These are phyloP conservation scores for Sungouiella blattae DNA, from an alignment of 805 yeast species.

Conservation along the genomic window DNA sequence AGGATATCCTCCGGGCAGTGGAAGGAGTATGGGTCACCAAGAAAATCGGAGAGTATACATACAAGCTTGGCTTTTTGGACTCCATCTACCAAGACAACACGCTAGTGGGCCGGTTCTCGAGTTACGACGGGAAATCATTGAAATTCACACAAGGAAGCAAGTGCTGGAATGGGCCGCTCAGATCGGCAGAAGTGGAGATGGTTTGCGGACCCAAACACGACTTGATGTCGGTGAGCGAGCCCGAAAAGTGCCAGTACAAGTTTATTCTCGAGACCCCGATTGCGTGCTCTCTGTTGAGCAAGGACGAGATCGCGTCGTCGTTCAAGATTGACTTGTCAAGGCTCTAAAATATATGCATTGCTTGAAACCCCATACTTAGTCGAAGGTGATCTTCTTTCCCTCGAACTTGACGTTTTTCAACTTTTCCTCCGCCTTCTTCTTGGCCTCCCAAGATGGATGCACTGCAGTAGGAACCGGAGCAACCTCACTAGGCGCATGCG, in stretches of 20 bases:
- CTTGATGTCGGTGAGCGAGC: slow-evolving; percentile 72
- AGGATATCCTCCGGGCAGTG: slow-evolving; percentile 61
- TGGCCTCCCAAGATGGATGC: slow-evolving; percentile 99
- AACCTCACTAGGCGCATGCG: slow-evolving; percentile 9
- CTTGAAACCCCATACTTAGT: no score
- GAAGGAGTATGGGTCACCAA: slow-evolving; percentile 44
- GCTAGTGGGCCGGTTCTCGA: slow-evolving; percentile 19
- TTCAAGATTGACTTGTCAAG: slow-evolving; percentile 11
- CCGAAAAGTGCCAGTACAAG: slow-evolving; percentile 80
- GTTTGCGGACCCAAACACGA: slow-evolving; percentile 61
- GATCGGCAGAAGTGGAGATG: slow-evolving; percentile 63
- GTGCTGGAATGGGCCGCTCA: slow-evolving; percentile 93
- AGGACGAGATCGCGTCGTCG: slow-evolving; percentile 8
- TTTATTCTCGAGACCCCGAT: slow-evolving; percentile 48
- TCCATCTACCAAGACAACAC: slow-evolving; percentile 47
- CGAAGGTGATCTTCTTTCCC: slow-evolving; percentile 85
- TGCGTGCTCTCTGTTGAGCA: slow-evolving; percentile 31
- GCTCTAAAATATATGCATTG: no score
- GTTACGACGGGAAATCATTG: slow-evolving; percentile 26
- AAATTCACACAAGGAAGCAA: slow-evolving; percentile 61
- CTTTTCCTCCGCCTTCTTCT: slow-evolving; percentile 66
- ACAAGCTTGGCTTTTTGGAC: slow-evolving; percentile 58
- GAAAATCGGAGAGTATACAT: slow-evolving; percentile 67
- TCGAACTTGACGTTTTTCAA: slow-evolving; percentile 61
- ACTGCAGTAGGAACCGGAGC: slow-evolving; percentile 18